Conservation (phyloP, 768 basidiomycete species). For the Mrakia frigida region DNA sequence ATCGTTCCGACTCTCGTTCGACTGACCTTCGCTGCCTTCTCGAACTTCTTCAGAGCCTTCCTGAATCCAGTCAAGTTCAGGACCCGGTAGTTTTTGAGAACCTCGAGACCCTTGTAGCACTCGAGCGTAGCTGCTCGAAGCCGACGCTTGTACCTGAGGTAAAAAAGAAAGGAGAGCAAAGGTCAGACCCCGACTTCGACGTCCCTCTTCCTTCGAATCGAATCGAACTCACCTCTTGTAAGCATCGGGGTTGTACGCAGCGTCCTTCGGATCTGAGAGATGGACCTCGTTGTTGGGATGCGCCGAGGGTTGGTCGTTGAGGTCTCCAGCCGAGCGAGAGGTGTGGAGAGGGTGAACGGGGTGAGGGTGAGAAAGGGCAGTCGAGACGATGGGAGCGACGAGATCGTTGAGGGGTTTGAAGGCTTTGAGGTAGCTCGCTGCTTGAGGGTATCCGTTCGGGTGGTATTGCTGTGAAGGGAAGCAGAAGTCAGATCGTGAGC, state of each 20-base stretch:
- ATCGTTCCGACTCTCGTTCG: neutral
- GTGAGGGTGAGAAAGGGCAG: neutral
- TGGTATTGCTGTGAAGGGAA: constrained; percentile 13
- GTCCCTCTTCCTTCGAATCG: neutral
- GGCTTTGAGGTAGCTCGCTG: constrained; percentile 4
- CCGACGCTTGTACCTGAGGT: constrained; percentile 63
- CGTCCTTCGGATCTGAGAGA: constrained; percentile 35
- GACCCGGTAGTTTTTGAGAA: constrained; percentile 81
- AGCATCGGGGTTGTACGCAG: constrained; percentile 59
- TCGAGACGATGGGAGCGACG: neutral
- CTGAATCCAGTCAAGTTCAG: constrained; percentile 86
- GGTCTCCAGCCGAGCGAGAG: neutral
- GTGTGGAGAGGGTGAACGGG: neutral
- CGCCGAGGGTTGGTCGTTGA: neutral
- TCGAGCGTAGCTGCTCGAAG: constrained; percentile 78
- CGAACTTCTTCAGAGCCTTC: constrained; percentile 79
- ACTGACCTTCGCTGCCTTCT: constrained; percentile 64
- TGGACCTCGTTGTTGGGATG: constrained; percentile 5
- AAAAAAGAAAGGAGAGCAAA: neutral
- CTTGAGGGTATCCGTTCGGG: neutral
- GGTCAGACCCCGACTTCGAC: neutral
- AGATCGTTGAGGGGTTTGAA: constrained; percentile 5
- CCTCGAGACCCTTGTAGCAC: constrained; percentile 56
- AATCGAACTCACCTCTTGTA: constrained; percentile 52
- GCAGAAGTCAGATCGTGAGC: neutral